phyloP scores from a whole-genome alignment of 2,329 filamentous ascomycete species.

The Hypoxylon rubiginosum region DNA sequence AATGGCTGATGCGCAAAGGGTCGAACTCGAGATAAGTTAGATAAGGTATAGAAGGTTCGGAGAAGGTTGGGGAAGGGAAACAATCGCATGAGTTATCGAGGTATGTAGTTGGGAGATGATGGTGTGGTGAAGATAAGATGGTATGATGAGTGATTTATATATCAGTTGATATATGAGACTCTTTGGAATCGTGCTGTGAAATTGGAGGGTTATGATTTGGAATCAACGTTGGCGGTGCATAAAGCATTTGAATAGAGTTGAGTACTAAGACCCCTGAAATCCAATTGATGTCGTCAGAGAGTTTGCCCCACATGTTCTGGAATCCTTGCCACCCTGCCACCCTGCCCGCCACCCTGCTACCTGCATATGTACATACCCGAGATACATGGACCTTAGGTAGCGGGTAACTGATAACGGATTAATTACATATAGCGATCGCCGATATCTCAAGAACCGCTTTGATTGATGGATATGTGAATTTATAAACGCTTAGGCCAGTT shows the following conservation, averaged over 20 bases:
- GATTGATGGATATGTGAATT: constrained; percentile 11
- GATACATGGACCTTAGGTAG: constrained; percentile 1
- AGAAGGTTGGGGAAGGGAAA: constrained; percentile 62
- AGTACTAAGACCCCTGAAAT: constrained; percentile 11
- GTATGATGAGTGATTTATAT: not conserved
- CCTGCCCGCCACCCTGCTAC: too few species aligned
- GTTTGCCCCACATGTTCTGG: constrained; percentile 10
- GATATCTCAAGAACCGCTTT: constrained; percentile 3
- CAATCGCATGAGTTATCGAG: constrained; percentile 62
- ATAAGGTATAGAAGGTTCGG: constrained; percentile 61
- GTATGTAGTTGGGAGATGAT: not conserved
- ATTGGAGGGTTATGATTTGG: constrained; percentile 36
- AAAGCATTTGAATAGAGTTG: not conserved
- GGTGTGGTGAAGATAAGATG: not conserved
- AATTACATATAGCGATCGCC: constrained; percentile 32
- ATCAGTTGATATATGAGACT: not conserved
- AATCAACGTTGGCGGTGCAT: constrained; percentile 31
- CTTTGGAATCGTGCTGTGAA: constrained; percentile 24
- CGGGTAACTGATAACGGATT: constrained; percentile 22
- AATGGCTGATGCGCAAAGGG: constrained; percentile 47
- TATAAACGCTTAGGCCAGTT: constrained; percentile 19
- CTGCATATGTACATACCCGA: constrained; percentile 1
- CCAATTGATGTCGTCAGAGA: constrained; percentile 37
- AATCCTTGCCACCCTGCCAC: constrained; percentile 17
- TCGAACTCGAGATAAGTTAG: constrained; percentile 58